Conservation (phyloP, 768 basidiomycete genomes). For the Podaxis rugospora region DNA sequence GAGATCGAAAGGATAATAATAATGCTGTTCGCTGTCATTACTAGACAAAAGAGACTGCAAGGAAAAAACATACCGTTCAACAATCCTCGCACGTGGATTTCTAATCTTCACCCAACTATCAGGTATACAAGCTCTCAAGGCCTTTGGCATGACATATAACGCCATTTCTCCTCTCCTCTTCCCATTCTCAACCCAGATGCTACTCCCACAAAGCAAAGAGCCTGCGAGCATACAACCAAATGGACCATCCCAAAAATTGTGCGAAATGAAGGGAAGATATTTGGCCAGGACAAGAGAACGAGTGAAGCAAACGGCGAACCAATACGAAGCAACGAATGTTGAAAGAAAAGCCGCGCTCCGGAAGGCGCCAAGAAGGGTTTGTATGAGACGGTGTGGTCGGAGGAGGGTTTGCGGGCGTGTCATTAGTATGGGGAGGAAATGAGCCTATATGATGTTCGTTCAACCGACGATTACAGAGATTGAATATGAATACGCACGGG, state of each 20-base stretch:
- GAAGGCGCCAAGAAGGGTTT: constrained; percentile 44
- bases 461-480: neutral
- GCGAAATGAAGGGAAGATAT: constrained; percentile 61
- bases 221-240: constrained; percentile 63
- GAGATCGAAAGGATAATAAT: constrained; percentile 62
- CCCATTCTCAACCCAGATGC: constrained; percentile 77
- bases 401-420: constrained; percentile 53
- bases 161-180: constrained; percentile 74
- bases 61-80: constrained; percentile 48
- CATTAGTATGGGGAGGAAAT: constrained; percentile 63
- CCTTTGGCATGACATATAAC: constrained; percentile 71
- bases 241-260: constrained; percentile 79
- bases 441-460: constrained; percentile 41
- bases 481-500: constrained; percentile 47
- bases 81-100: constrained; percentile 31
- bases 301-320: constrained; percentile 65
- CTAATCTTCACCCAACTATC: constrained; percentile 45
- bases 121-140: constrained; percentile 60
- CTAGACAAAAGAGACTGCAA: neutral
- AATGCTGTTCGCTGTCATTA: constrained; percentile 31
- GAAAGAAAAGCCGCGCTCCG: constrained; percentile 73
- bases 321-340: constrained; percentile 66
- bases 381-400: constrained; percentile 33
- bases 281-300: constrained; percentile 64
- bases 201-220: constrained; percentile 66